These are phyloP conservation scores for Cutaneotrichosporon cyanovorans DNA, from an alignment of 1,284 basidiomycete species.

Conservation along the genomic window DNA sequence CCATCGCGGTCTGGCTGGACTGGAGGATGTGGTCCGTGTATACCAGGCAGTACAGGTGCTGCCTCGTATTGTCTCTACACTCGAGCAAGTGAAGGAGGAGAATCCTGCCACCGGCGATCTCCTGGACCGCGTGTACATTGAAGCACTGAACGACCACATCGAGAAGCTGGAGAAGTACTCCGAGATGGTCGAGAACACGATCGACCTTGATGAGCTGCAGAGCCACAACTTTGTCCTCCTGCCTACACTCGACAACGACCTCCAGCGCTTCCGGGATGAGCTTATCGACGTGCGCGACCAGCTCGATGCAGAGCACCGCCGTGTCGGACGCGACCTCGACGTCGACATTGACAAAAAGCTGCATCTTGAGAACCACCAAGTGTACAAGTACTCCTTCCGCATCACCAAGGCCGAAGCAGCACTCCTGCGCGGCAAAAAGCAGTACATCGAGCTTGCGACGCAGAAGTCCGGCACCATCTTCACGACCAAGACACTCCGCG, in stretches of 20 bases:
- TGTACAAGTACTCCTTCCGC: conserved; percentile 89
- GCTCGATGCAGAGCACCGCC: conserved; percentile 73
- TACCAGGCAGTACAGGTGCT: conserved; percentile 83
- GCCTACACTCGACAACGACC: conserved; percentile 54
- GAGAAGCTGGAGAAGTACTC: conserved; percentile 65
- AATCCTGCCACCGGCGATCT: conserved; percentile 50
- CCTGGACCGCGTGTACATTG: conserved; percentile 61
- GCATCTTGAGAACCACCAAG: conserved; percentile 84
- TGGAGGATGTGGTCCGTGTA: conserved; percentile 93
- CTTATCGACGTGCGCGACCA: conserved; percentile 67
- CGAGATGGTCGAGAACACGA: conserved; percentile 92
- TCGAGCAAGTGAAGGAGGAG: conserved; percentile 46
- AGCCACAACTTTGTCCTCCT: conserved; percentile 88
- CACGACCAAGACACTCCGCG: conserved; percentile 71
- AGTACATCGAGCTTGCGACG: conserved; percentile 78
- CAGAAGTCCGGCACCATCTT: conserved; percentile 86
- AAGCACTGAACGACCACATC: conserved; percentile 55
- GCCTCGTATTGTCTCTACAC: conserved; percentile 62
- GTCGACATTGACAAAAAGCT: conserved; percentile 94
- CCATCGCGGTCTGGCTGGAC: conserved; percentile 69
- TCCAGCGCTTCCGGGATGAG: conserved; percentile 63
- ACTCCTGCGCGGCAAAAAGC: conserved; percentile 59
- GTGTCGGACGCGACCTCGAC: conserved; percentile 64
- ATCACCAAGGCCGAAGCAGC: conserved; percentile 86
- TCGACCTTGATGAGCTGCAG: conserved; percentile 77